A percentile compares a stretch with the other conserved stretches of the same genome.
Conservation (phyloP, 108 stramenopile genomes). For the Skeletonema marinoi region DNA sequence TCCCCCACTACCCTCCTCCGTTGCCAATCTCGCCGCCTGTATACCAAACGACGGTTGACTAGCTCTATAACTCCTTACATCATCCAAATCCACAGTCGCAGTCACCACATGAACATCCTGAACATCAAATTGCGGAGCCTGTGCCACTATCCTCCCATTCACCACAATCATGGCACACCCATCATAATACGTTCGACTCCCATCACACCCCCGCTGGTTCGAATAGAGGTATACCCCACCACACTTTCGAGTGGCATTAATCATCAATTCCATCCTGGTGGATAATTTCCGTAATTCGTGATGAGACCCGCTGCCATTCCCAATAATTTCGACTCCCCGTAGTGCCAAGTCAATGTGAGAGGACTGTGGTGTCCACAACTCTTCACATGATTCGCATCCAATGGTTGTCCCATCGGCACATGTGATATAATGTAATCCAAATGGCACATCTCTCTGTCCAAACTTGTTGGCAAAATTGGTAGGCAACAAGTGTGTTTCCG, state of each 20-base stretch:
- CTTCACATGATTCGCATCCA: slow-evolving; percentile 97
- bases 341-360: slow-evolving; percentile 91
- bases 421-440: slow-evolving; percentile 72
- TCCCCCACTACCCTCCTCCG: slow-evolving; percentile 24
- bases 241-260: slow-evolving; percentile 89
- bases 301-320: slow-evolving; percentile 96
- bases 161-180: slow-evolving; percentile 94
- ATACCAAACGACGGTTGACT: slow-evolving; percentile 83
- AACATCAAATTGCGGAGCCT: slow-evolving; percentile 92
- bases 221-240: slow-evolving; percentile 98
- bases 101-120: slow-evolving; percentile 91
- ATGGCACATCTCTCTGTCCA: slow-evolving; percentile 61
- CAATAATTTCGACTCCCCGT: slow-evolving; percentile 94
- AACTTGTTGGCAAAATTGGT: slow-evolving; percentile 48
- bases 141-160: slow-evolving; percentile 93
- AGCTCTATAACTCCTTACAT: slow-evolving; percentile 92
- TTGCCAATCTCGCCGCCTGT: slow-evolving; percentile 70
- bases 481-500: slow-evolving; percentile 53
- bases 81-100: slow-evolving; percentile 95
- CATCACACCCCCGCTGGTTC: slow-evolving; percentile 98
- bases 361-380: slow-evolving; percentile 93
- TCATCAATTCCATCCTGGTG: slow-evolving; percentile 86
- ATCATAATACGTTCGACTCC: slow-evolving; percentile 94
- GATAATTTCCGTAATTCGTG: slow-evolving; percentile 93
- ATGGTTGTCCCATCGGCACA: slow-evolving; percentile 71